A percentile compares a stretch with the other conserved stretches of the same genome.
These are phyloP conservation scores for Leccinum uliginosum DNA, from an alignment of 768 basidiomycete species.

Conservation along the genomic window DNA sequence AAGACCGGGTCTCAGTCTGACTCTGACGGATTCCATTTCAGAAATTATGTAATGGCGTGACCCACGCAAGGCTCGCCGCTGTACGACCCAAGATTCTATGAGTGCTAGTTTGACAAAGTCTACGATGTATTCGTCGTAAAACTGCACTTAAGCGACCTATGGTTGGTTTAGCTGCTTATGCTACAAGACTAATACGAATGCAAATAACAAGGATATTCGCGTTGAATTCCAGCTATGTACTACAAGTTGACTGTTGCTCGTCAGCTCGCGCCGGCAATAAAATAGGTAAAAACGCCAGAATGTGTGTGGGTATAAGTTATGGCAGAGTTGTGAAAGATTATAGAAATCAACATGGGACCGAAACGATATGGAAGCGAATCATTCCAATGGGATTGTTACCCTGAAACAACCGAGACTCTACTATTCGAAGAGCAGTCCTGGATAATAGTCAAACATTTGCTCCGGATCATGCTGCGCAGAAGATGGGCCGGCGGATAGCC, in stretches of 20 bases:
- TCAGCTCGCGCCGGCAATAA: slow-evolving; percentile 1
- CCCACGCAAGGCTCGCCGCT: not conserved
- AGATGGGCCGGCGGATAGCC: slow-evolving; percentile 29
- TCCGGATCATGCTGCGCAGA: slow-evolving; percentile 28
- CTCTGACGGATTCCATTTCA: too few species aligned
- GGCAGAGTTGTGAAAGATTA: slow-evolving; percentile 10
- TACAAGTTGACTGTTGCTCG: slow-evolving; percentile 8
- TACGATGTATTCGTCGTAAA: slow-evolving; percentile 1
- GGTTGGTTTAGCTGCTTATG: slow-evolving; percentile 19
- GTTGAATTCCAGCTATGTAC: too few species aligned
- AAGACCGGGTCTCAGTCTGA: too few species aligned
- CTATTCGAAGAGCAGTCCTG: slow-evolving; percentile 24
- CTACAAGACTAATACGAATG: slow-evolving; percentile 19
- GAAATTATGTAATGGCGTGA: too few species aligned
- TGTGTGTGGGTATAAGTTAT: slow-evolving; percentile 14
- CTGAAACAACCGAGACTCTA: slow-evolving; percentile 4
- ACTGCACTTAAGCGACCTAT: not conserved
- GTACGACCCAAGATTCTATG: not conserved
- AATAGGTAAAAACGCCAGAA: not conserved
- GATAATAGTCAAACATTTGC: slow-evolving; percentile 28
- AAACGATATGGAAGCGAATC: not conserved
- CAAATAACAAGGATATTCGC: slow-evolving; percentile 3
- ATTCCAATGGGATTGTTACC: not conserved
- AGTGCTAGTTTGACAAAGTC: not conserved
- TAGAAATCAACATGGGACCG: slow-evolving; percentile 1